A percentile compares a stretch with the other conserved stretches of the same genome.
Conservation (phyloP, 371 early-diverging fungal species). For the Dentiscutata heterogama region DNA sequence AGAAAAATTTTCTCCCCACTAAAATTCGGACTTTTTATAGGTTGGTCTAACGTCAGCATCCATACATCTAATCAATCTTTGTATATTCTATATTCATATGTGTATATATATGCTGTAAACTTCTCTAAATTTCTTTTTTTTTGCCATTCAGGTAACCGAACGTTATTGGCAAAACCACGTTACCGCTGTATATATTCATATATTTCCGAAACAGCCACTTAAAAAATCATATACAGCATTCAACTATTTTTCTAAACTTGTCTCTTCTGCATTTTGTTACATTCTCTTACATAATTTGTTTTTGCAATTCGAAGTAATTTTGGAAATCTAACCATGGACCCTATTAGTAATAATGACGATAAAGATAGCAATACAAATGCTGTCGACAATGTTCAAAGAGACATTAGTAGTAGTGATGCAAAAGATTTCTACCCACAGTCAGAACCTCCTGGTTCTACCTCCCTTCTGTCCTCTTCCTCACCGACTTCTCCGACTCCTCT, state of each 20-base stretch:
- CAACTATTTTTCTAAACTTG: neutral
- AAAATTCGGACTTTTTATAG: neutral
- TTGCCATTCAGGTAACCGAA: neutral
- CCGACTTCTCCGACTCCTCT: conserved; percentile 11
- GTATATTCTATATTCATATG: neutral
- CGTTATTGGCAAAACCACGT: neutral
- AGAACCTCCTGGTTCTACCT: conserved; percentile 9
- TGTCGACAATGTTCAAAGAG: conserved; percentile 7
- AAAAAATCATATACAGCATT: neutral
- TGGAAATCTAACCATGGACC: neutral
- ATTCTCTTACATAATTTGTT: neutral
- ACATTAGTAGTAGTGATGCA: neutral
- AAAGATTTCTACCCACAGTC: conserved; percentile 15
- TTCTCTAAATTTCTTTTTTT: neutral
- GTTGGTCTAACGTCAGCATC: neutral
- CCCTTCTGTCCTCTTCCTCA: neutral
- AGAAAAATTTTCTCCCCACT: neutral
- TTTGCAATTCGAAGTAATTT: neutral
- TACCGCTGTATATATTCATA: conserved; percentile 2
- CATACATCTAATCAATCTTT: neutral
- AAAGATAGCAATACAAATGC: neutral
- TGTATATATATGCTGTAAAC: neutral
- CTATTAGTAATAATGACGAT: neutral
- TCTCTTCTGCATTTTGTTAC: neutral
- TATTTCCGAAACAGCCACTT: neutral